Conservation (phyloP, 805 yeast genomes). For the Nakazawaea anatomiae region DNA sequence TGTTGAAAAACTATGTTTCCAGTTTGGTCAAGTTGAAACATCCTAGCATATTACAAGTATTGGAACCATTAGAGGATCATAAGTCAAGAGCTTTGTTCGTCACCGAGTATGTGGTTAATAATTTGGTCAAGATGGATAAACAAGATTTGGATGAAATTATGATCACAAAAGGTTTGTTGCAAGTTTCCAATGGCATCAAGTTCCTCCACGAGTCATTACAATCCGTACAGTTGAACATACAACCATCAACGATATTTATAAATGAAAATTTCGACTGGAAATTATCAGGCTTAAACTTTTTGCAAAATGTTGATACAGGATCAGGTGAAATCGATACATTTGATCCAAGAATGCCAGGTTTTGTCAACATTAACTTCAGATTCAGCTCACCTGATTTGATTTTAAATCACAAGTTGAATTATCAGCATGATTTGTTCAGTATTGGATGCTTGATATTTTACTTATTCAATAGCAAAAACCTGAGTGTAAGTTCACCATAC, state of each 20-base stretch:
- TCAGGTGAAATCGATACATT: slow-evolving; percentile 63
- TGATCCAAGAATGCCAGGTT: slow-evolving; percentile 70
- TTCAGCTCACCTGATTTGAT: slow-evolving; percentile 84
- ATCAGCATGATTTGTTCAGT: slow-evolving; percentile 78
- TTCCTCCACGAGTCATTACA: slow-evolving; percentile 77
- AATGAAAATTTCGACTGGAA: slow-evolving; percentile 94
- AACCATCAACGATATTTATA: slow-evolving; percentile 71
- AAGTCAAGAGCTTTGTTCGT: slow-evolving; percentile 74
- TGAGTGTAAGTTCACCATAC: slow-evolving; percentile 33
- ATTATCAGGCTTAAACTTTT: slow-evolving; percentile 65
- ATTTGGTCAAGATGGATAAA: slow-evolving; percentile 25
- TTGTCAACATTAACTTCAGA: slow-evolving; percentile 63
- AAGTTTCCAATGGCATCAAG: slow-evolving; percentile 69
- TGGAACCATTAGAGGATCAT: slow-evolving; percentile 89
- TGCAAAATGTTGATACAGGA: slow-evolving; percentile 38
- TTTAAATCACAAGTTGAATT: slow-evolving; percentile 54
- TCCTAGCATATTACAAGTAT: slow-evolving; percentile 76
- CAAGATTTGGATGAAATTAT: slow-evolving; percentile 62
- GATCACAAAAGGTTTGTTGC: slow-evolving; percentile 73
- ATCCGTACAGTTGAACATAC: slow-evolving; percentile 69
- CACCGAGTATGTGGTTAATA: slow-evolving; percentile 61
- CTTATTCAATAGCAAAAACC: slow-evolving; percentile 42
- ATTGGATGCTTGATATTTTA: slow-evolving; percentile 72
- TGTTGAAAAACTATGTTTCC: slow-evolving; percentile 60
- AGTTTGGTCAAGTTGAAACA: slow-evolving; percentile 80